A percentile compares a stretch with the other conserved stretches of the same genome.
Evolutionary conservation across 192 early-diverging fungal species (phyloP).

Genomic region (Coemansia sp.): DNA sequence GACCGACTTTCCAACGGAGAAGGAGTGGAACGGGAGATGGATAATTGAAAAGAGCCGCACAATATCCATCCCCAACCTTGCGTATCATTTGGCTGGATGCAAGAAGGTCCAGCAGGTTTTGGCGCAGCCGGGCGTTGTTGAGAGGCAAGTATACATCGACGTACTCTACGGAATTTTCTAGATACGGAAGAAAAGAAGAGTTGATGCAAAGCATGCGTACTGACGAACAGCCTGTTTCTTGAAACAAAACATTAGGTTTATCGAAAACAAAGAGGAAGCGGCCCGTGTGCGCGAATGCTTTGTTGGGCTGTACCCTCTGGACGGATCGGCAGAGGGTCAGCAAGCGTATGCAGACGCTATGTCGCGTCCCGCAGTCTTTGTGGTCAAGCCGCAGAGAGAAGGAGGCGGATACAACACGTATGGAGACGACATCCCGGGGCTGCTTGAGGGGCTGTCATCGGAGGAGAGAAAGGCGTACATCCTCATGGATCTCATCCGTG

Average conservation of each 20-base stretch:
- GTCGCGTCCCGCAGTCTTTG: constrained; percentile 64
- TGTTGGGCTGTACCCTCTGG: constrained; percentile 89
- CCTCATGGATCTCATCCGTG: constrained; percentile 91
- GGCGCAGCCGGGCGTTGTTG: constrained; percentile 73
- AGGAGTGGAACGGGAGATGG: constrained; percentile 89
- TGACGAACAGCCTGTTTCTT: neutral
- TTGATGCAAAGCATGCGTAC: neutral
- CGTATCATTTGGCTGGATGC: constrained; percentile 90
- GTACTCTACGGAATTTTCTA: neutral
- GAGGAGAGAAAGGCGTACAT: constrained; percentile 84
- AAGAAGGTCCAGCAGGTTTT: constrained; percentile 97
- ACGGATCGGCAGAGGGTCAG: constrained; percentile 63
- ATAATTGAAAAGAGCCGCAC: constrained; percentile 78
- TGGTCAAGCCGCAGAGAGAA: constrained; percentile 96
- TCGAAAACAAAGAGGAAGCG: constrained; percentile 49
- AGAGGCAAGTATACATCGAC: constrained; percentile 58
- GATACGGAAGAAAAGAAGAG: too few relatives aligned
- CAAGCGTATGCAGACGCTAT: constrained; percentile 68
- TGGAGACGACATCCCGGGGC: constrained; percentile 71
- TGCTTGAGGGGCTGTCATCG: constrained; percentile 56
- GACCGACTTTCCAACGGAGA: constrained; percentile 75
- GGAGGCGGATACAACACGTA: constrained; percentile 96
- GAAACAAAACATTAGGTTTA: constrained; percentile 30
- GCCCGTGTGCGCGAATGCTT: constrained; percentile 69
- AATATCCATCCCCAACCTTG: constrained; percentile 85